These are phyloP conservation scores for Mycoemilia scoparia DNA, from an alignment of 192 early-diverging fungal species.

Conservation along the genomic window DNA sequence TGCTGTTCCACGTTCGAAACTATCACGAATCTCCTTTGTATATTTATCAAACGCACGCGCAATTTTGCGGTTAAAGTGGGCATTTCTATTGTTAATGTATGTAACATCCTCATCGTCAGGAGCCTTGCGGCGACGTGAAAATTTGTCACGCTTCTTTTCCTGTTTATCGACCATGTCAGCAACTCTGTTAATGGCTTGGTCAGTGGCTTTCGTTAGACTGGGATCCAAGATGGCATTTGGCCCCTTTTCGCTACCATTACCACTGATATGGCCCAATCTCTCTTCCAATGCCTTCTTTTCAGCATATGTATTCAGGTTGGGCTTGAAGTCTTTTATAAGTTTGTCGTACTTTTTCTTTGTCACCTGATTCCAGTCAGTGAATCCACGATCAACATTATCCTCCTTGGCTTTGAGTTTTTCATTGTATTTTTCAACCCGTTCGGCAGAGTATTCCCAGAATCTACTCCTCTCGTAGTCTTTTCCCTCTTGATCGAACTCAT, in stretches of 20 bases:
- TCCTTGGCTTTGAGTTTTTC: slow-evolving; percentile 39
- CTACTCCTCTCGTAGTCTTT: slow-evolving; percentile 68
- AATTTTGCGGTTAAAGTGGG: slow-evolving; percentile 92
- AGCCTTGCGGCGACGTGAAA: slow-evolving; percentile 19
- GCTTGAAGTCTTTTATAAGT: slow-evolving; percentile 62
- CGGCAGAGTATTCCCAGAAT: slow-evolving; percentile 69
- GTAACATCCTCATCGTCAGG: slow-evolving; percentile 76
- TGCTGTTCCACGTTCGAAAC: slow-evolving; percentile 70
- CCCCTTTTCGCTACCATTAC: slow-evolving; percentile 20
- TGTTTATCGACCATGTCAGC: slow-evolving; percentile 58
- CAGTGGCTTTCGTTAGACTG: not conserved
- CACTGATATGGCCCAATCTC: slow-evolving; percentile 8
- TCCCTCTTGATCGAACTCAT: slow-evolving; percentile 47
- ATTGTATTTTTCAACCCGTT: slow-evolving; percentile 66
- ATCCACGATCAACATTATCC: slow-evolving; percentile 44
- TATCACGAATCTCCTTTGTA: slow-evolving; percentile 81
- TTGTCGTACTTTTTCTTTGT: slow-evolving; percentile 78
- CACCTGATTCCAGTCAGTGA: slow-evolving; percentile 70
- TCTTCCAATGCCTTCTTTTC: slow-evolving; percentile 37
- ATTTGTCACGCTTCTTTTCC: slow-evolving; percentile 38
- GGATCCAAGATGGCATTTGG: slow-evolving; percentile 5
- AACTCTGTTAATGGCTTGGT: slow-evolving; percentile 46
- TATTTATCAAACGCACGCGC: slow-evolving; percentile 85
- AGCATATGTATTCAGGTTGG: slow-evolving; percentile 56
- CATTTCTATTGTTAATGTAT: slow-evolving; percentile 94